Evolutionary conservation across 768 basidiomycete genomes (phyloP).

Genomic region (Leccinum incarnatum): DNA sequence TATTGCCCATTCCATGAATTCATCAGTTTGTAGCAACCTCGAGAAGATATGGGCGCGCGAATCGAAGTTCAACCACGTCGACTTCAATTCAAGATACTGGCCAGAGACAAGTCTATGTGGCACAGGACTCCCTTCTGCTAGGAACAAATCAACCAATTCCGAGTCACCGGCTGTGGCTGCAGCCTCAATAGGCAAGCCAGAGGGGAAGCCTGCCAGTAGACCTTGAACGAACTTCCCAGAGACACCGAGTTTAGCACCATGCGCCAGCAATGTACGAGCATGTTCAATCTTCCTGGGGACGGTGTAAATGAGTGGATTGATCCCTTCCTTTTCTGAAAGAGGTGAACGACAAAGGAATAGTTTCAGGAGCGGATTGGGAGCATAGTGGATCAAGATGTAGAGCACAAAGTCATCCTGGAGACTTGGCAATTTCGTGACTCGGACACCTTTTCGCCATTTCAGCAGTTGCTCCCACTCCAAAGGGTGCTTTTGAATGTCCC

Average conservation of each 20-base stretch:
- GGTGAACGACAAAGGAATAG: neutral
- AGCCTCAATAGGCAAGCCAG: neutral
- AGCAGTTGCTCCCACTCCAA: neutral
- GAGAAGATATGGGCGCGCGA: neutral
- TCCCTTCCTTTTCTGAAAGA: neutral
- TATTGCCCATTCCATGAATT: neutral
- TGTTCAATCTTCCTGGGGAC: rapidly evolving
- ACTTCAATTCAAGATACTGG: too few species aligned
- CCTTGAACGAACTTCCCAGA: neutral
- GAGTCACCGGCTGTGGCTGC: neutral
- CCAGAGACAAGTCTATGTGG: neutral
- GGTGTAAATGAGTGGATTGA: neutral
- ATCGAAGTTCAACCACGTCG: too few species aligned
- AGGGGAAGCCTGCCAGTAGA: neutral
- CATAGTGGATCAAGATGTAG: rapidly evolving
- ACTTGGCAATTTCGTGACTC: too few species aligned
- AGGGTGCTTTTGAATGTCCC: neutral
- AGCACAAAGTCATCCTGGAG: neutral
- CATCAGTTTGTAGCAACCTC: neutral
- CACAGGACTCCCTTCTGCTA: neutral
- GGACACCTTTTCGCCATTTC: too few species aligned
- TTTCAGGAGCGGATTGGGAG: neutral
- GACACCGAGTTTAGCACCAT: neutral
- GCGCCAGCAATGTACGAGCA: neutral
- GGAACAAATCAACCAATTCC: neutral